phyloP scores from a whole-genome alignment of 2,329 filamentous ascomycete genomes.

The Pyrenophora teres region DNA sequence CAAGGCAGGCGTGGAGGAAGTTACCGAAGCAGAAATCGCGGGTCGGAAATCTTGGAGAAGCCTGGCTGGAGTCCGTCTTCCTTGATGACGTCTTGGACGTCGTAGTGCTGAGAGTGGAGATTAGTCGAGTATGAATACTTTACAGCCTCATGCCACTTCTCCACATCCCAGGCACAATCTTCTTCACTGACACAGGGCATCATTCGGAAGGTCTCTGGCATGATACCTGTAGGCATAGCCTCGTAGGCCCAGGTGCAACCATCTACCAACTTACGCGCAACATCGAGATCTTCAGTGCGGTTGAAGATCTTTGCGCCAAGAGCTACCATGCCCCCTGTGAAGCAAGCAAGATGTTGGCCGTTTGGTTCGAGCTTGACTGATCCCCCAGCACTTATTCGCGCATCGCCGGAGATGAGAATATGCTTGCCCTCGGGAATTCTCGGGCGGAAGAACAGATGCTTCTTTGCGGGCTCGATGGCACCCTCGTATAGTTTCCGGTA shows the following conservation, averaged over 20 bases:
- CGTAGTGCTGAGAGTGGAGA: constrained; percentile 14
- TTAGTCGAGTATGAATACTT: constrained; percentile 19
- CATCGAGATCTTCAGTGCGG: constrained; percentile 53
- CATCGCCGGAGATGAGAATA: constrained; percentile 73
- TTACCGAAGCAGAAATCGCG: constrained; percentile 50
- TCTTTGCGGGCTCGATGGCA: constrained; percentile 68
- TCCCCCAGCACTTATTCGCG: constrained; percentile 49
- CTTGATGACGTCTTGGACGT: constrained; percentile 39
- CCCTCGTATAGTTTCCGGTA: constrained; percentile 75
- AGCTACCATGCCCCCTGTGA: constrained; percentile 61
- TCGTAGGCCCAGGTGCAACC: constrained; percentile 63
- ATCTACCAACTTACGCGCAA: constrained; percentile 57
- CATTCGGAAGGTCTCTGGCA: constrained; percentile 57
- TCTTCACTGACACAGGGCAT: constrained; percentile 50
- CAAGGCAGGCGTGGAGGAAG: not conserved
- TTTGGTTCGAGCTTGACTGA: constrained; percentile 50
- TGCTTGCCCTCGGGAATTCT: constrained; percentile 70
- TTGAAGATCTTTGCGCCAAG: constrained; percentile 59
- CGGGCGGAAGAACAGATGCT: constrained; percentile 77
- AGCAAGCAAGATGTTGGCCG: constrained; percentile 59
- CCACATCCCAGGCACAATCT: constrained; percentile 52
- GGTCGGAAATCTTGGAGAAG: constrained; percentile 45
- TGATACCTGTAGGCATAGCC: constrained; percentile 56
- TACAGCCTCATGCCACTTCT: constrained; percentile 50
- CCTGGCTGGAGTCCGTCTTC: constrained; percentile 50